These are phyloP conservation scores for Sclerotinia spermophila DNA, from an alignment of 2,329 filamentous ascomycete genomes.

Conservation along the genomic window DNA sequence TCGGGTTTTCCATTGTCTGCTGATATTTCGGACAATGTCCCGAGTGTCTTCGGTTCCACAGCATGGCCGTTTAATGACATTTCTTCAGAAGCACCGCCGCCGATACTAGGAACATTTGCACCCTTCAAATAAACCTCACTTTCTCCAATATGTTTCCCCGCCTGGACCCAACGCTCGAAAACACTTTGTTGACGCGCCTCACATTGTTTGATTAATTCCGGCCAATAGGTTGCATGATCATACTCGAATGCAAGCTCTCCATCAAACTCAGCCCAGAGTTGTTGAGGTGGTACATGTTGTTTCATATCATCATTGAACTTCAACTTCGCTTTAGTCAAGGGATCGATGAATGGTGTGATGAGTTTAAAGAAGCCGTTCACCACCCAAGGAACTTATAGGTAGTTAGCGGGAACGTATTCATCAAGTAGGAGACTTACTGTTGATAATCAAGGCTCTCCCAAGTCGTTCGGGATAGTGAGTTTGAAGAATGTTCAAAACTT, in stretches of 20 bases:
- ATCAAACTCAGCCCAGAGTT: conserved; percentile 72
- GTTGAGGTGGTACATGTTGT: conserved; percentile 73
- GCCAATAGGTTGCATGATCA: conserved; percentile 86
- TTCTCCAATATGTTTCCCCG: conserved; percentile 79
- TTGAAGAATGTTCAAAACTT: conserved; percentile 88
- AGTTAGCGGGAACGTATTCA: conserved; percentile 23
- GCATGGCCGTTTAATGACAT: conserved; percentile 5
- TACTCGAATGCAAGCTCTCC: conserved; percentile 88
- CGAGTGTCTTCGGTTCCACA: conserved; percentile 3
- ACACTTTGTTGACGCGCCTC: conserved; percentile 60
- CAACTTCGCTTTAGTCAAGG: conserved; percentile 87
- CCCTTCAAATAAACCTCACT: conserved; percentile 84
- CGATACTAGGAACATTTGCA: conserved; percentile 32
- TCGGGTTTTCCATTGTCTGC: neutral
- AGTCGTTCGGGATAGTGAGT: conserved; percentile 93
- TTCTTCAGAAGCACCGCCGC: conserved; percentile 8
- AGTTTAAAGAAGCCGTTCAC: conserved; percentile 94
- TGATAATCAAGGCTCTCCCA: conserved; percentile 83
- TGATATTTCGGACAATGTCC: conserved; percentile 2
- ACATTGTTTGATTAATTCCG: conserved; percentile 70
- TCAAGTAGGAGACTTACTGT: conserved; percentile 55
- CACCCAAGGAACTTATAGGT: conserved; percentile 72
- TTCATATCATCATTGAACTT: conserved; percentile 94
- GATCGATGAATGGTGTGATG: conserved; percentile 95
- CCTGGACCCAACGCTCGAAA: conserved; percentile 70